A percentile compares a stretch with the other conserved stretches of the same genome.
phyloP scores from a whole-genome alignment of 345 rosid genomes.

The Citrus australasica region DNA sequence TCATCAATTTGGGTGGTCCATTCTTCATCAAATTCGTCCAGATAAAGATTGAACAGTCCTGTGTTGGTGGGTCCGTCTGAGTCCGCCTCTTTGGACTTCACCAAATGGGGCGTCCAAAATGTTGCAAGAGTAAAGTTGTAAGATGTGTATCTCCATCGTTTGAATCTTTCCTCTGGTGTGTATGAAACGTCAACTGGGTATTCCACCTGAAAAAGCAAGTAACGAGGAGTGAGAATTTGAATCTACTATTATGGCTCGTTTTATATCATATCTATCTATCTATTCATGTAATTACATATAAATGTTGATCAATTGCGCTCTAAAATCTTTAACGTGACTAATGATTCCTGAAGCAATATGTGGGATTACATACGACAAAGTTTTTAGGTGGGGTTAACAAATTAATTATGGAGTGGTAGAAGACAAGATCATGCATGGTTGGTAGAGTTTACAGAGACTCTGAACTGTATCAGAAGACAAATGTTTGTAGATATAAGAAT shows the following conservation, averaged over 20 bases:
- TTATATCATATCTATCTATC: not conserved
- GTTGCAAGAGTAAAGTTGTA: slow-evolving; percentile 72
- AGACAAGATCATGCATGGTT: not conserved
- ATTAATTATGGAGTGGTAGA: not conserved
- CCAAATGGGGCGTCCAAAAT: slow-evolving; percentile 71
- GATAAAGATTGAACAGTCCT: slow-evolving; percentile 54
- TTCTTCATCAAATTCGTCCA: slow-evolving; percentile 48
- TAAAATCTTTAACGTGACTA: too few relatives aligned
- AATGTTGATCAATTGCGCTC: not conserved
- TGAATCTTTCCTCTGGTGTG: slow-evolving; percentile 53
- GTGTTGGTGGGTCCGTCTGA: slow-evolving; percentile 34
- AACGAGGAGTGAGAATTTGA: not conserved
- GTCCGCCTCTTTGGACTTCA: slow-evolving; percentile 39
- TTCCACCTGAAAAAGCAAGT: slow-evolving; percentile 43
- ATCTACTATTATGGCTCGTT: not conserved
- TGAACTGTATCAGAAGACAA: not conserved
- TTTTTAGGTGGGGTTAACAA: not conserved
- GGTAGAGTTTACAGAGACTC: not conserved
- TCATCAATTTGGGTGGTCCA: slow-evolving; percentile 59
- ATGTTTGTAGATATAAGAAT: not conserved
- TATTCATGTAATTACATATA: not conserved
- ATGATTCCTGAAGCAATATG: not conserved
- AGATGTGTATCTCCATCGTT: slow-evolving; percentile 56
- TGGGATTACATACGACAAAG: not conserved
- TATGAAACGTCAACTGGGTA: slow-evolving; percentile 67